Evolutionary conservation across 805 yeast species (phyloP), one percentile per base, ranked within the genome.

Genomic region (Clavispora santaluciae): DNA sequence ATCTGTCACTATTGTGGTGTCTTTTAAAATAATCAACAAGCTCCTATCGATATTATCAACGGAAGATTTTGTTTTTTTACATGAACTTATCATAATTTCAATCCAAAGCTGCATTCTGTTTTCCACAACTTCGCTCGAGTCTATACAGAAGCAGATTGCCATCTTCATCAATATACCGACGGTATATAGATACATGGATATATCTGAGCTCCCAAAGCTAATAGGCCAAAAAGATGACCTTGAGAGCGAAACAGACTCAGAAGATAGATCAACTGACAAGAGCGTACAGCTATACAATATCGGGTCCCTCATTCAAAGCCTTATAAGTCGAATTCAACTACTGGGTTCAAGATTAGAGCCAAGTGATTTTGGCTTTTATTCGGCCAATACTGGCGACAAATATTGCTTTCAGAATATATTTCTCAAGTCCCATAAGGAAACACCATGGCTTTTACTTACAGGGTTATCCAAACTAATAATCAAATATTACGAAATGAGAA

Each of bases 21-120:
- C 58, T 2, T 52, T 80, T 33, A 64, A 66, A 38, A 56, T 81
- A 12, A 55, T 75, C 13, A 81, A 80, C 52, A 67, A 64, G 25
- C 49, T 72, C 3, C 48, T 80, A 6, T 46, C 73, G 0, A 57
- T 63, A n/a, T 53, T 71, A 4, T 63, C 76, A 3, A 67, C 74
- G 0, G 54, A 63, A 4, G 66, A 76, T 48, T 52, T 72, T 6
- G 40, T 53, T 4, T 52, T 64, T 16, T 66, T 75, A 3, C 50
- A 70, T 44, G 48, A 52, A 15, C 46, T 79, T 3, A 63, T 70
- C 11, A 57, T 56, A 29, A 31, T 71, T 1, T 77, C 79, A 0
- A 44, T 73, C 21, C 55, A 48, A 10, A 56, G 67, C 12, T 48
- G 69, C 3, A 43, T 68, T 2, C 55, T 51, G 20, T 55, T 73